Base-by-base conservation (phyloP, 139 green algal genomes). In the Axilococcus clingmanii region DNA sequence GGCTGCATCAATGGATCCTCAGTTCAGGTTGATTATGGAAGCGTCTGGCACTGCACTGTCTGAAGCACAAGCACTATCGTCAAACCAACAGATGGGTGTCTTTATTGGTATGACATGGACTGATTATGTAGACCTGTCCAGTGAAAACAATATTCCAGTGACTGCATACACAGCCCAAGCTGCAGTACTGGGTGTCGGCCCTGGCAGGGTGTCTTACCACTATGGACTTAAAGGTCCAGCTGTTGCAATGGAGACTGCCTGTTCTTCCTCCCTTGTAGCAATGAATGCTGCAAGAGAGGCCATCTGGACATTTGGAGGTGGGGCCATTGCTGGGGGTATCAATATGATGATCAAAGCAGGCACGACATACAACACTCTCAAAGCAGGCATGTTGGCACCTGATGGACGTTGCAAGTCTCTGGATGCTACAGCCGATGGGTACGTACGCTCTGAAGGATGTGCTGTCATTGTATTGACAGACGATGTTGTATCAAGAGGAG, bases 21-120 rank as follows among this genome's bases (percentile, higher is more conserved):
- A 94, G 61, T 84, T 94, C 62, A 68, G 84, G 33, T 55, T 94
- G 52, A 66, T 93, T 42, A 47, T 93, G 23, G 79, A 86, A 44
- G 65, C 55, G 5, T 42, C 60, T 5, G 35, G 52, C 23, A 52
- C 65, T 27, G 56, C 55, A 4, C 31, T 77, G 34, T 25, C 17
- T 2, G 40, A 31, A 7, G 25, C 23, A 3, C 5, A 29, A 4
- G 4, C 29, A 14, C 44, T 45, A 19, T 38, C 50, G 19, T 25
- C 38, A 3, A 33, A 19, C 3, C 19, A 23, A 3, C 27, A 32
- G 6, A 61, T 56, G 7, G 59, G 54, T 40, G 65, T 75, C n/a
- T 72, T 75, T 43, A 37, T 80, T 12, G 72, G 72, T 34, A 80
- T 80, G 24, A 63, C 52, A 35, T 64, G 62, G 35, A 69, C 63